Evolutionary conservation across 2,329 filamentous ascomycete genomes (phyloP).

Genomic region (Reticulascus tulasneorum): DNA sequence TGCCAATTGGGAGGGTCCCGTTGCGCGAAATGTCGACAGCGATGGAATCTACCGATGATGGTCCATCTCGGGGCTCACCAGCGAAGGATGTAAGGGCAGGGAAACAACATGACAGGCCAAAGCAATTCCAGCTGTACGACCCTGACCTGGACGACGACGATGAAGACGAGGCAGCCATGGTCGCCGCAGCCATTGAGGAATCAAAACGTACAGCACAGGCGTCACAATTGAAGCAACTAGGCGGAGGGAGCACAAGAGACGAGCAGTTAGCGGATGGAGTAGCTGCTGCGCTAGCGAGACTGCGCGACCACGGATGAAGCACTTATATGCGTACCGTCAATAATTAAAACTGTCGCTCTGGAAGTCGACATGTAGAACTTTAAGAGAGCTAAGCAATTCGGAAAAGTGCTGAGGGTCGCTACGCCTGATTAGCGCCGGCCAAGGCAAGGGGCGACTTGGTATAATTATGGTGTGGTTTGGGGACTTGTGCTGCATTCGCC

Average conservation of each 20-base stretch:
- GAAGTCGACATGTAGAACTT: too few relatives aligned
- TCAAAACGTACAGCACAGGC: constrained; percentile 34
- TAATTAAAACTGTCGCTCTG: too few relatives aligned
- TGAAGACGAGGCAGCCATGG: constrained; percentile 45
- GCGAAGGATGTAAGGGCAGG: constrained; percentile 10
- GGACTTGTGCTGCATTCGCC: too few relatives aligned
- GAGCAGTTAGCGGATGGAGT: constrained; percentile 53
- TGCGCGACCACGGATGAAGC: constrained; percentile 42
- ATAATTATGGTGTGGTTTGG: too few relatives aligned
- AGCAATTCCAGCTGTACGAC: constrained; percentile 34
- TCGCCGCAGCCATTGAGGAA: constrained; percentile 43
- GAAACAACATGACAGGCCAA: constrained; percentile 12
- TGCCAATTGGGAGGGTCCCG: constrained; percentile 35
- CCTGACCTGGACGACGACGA: constrained; percentile 36
- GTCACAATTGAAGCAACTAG: constrained; percentile 15
- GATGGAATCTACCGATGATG: too few relatives aligned
- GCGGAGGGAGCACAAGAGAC: constrained; percentile 19
- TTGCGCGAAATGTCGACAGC: constrained; percentile 33
- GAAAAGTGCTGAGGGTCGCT: too few relatives aligned
- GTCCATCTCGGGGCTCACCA: constrained; percentile 18
- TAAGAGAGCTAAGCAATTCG: too few relatives aligned
- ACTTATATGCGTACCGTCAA: too few relatives aligned
- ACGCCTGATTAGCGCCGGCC: too few relatives aligned
- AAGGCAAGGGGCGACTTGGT: too few relatives aligned
- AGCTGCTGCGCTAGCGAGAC: constrained; percentile 56